Conservation (phyloP, 2,329 filamentous ascomycete genomes). For the Colletotrichum phormii region DNA sequence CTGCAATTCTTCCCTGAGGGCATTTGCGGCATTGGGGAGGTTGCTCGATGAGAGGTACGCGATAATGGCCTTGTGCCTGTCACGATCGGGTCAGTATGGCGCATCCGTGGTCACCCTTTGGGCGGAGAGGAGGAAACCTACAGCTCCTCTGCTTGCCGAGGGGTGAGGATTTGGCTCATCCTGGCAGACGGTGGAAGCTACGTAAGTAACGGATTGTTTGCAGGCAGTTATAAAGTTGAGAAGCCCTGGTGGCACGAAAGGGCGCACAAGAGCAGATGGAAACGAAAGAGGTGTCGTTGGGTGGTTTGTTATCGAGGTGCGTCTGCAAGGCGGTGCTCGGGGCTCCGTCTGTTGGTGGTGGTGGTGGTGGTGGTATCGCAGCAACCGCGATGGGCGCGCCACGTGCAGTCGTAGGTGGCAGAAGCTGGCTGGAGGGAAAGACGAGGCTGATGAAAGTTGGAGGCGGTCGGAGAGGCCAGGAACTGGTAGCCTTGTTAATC, state of each 20-base stretch:
- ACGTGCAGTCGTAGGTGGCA: conserved; percentile 6
- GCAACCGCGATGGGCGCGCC: conserved; percentile 28
- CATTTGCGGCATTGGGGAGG: conserved; percentile 75
- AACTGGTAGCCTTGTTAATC: conserved; percentile 26
- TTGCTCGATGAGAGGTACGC: conserved; percentile 85
- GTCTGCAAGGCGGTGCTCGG: conserved; percentile 15
- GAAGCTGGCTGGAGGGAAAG: conserved; percentile 3
- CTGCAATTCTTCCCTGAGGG: conserved; percentile 81
- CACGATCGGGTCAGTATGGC: conserved; percentile 32
- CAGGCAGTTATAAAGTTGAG: neutral
- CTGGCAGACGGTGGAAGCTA: conserved; percentile 35
- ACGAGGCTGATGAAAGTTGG: conserved; percentile 25
- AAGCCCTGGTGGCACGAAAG: neutral
- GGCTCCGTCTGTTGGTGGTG: conserved; percentile 14
- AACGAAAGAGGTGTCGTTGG: neutral
- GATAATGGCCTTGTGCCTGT: conserved; percentile 91
- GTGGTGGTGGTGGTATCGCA: conserved; percentile 6
- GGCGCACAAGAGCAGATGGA: neutral
- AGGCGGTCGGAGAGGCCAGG: neutral
- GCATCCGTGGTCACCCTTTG: neutral
- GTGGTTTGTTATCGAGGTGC: neutral
- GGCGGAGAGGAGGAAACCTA: conserved; percentile 52
- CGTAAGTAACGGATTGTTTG: neutral
- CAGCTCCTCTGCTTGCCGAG: conserved; percentile 89
- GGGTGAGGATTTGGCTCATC: conserved; percentile 82